These are phyloP conservation scores for Eucalyptus leucophloia DNA, from an alignment of 345 rosid genomes.

Conservation along the genomic window DNA sequence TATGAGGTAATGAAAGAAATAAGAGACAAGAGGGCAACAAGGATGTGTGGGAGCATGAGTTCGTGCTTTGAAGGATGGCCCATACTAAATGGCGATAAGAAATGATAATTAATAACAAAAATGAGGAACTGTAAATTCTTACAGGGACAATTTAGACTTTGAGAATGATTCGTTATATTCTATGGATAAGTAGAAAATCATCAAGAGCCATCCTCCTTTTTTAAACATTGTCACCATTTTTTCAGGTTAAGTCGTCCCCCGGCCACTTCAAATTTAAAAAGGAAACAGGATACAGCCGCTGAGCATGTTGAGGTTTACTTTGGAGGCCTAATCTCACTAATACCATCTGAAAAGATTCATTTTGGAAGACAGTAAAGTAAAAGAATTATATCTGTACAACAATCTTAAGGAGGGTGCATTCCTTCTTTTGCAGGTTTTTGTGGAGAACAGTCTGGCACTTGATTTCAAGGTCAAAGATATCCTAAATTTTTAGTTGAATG, in stretches of 20 bases:
- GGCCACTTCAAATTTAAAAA: conserved; percentile 25
- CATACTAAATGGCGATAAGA: not conserved
- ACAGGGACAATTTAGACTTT: not conserved
- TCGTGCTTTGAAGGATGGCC: not conserved
- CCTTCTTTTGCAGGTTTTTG: conserved; percentile 48
- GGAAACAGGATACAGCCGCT: conserved; percentile 42
- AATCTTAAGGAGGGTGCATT: not conserved
- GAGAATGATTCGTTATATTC: not conserved
- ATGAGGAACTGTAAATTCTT: not conserved
- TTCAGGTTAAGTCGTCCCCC: conserved; percentile 60
- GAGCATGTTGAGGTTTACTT: conserved; percentile 38
- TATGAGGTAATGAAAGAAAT: not conserved
- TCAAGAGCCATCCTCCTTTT: not conserved
- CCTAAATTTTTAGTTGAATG: conserved; percentile 17
- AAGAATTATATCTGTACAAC: not conserved
- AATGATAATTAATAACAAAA: not conserved
- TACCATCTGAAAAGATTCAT: not conserved
- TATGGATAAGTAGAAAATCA: not conserved
- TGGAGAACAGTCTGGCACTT: conserved; percentile 76
- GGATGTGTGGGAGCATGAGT: not conserved
- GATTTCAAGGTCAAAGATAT: conserved; percentile 81
- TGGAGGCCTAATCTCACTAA: not conserved
- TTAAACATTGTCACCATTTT: not conserved
- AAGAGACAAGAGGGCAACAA: not conserved
- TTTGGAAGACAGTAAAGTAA: not conserved